Percentiles rank a stretch among this genome's conserved stretches.
Evolutionary conservation across 2,329 filamentous ascomycete species (phyloP).

Genomic region (Aspergillus tamarii): DNA sequence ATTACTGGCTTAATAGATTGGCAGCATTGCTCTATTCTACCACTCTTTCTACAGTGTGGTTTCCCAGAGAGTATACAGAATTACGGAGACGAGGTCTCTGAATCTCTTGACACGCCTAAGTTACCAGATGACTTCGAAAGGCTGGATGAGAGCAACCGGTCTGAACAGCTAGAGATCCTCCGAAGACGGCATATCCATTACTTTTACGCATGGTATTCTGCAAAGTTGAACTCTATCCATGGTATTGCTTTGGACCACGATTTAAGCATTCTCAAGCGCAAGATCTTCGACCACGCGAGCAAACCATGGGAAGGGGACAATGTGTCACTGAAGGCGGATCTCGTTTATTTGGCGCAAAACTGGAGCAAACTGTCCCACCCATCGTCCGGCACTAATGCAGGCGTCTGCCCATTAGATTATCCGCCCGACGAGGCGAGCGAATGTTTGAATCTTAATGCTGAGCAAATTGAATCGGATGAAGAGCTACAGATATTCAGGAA

Average conservation of each 20-base stretch:
- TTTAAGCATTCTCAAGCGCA: conserved; percentile 15
- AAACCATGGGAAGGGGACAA: conserved; percentile 31
- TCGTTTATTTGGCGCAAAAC: conserved; percentile 12
- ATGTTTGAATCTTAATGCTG: neutral
- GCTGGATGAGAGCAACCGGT: neutral
- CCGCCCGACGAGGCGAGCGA: neutral
- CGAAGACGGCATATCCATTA: conserved; percentile 12
- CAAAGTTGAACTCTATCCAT: neutral
- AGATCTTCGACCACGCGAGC: conserved; percentile 24
- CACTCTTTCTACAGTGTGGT: conserved; percentile 28
- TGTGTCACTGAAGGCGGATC: conserved; percentile 22
- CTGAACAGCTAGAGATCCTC: neutral
- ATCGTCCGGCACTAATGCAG: neutral
- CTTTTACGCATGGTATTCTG: neutral
- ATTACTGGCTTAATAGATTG: conserved; percentile 32
- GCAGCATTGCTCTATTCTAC: conserved; percentile 31
- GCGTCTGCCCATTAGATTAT: neutral
- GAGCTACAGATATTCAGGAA: neutral
- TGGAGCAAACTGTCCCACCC: neutral
- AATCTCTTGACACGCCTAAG: neutral
- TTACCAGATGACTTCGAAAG: conserved; percentile 2
- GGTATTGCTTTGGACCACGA: conserved; percentile 8
- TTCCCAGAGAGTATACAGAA: conserved; percentile 30
- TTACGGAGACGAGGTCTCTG: conserved; percentile 20
- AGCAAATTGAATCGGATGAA: conserved; percentile 3